A percentile compares a stretch with the other conserved stretches of the same genome.
phyloP scores from a whole-genome alignment of 805 yeast species.

The Ogataea chonburiensis region DNA sequence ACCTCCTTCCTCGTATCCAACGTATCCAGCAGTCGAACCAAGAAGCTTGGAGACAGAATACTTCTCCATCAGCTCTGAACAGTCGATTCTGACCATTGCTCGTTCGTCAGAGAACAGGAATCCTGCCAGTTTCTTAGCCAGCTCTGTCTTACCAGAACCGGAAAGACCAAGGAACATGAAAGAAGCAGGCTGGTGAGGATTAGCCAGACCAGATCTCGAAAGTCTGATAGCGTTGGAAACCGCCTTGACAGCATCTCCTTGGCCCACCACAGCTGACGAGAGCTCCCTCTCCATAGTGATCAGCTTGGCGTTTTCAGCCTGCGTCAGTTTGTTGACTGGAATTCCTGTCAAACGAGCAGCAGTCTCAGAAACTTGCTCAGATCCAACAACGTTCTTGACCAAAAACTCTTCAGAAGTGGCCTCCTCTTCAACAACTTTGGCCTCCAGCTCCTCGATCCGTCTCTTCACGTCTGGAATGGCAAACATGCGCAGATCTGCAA shows the following conservation, averaged over 20 bases:
- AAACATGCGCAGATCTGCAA: conserved; percentile 94
- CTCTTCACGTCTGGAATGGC: conserved; percentile 91
- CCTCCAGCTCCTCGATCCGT: conserved; percentile 73
- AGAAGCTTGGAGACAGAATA: conserved; percentile 92
- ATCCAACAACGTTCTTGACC: conserved; percentile 86
- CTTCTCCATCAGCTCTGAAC: conserved; percentile 94
- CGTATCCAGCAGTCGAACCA: conserved; percentile 97
- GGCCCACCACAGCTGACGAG: conserved; percentile 86
- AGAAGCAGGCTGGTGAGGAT: conserved; percentile 95
- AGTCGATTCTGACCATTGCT: conserved; percentile 96
- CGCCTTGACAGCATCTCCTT: conserved; percentile 91
- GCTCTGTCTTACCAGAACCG: conserved; percentile 97
- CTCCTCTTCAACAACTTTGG: conserved; percentile 71
- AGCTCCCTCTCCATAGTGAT: conserved; percentile 92
- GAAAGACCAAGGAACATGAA: conserved; percentile 92
- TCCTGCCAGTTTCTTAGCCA: conserved; percentile 95
- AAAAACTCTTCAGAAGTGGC: conserved; percentile 49
- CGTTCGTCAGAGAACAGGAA: conserved; percentile 94
- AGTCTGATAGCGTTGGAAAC: conserved; percentile 94
- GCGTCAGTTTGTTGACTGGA: conserved; percentile 91
- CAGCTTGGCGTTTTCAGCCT: conserved; percentile 90
- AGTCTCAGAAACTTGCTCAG: conserved; percentile 56
- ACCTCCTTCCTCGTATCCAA: conserved; percentile 98
- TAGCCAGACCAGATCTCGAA: conserved; percentile 90
- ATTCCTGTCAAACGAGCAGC: conserved; percentile 72